These are phyloP conservation scores for Fomitopsis pinicola DNA, from an alignment of 1,284 basidiomycete genomes.

Conservation along the genomic window DNA sequence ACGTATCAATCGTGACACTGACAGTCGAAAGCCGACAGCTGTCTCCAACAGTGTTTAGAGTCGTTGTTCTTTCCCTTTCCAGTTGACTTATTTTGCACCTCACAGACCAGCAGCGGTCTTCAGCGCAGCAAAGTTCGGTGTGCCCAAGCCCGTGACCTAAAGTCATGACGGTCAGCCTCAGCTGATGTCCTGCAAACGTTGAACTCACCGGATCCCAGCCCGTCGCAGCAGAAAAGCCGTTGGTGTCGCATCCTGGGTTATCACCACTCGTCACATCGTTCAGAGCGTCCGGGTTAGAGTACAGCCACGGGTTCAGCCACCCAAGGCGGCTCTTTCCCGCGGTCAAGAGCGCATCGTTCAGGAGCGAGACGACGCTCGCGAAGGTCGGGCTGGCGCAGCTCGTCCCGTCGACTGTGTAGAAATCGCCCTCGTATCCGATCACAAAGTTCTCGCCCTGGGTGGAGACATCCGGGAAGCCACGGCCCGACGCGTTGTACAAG, in stretches of 20 bases:
- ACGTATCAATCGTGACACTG: too few relatives aligned
- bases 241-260: conserved; percentile 19
- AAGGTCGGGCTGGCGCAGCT: conserved; percentile 18
- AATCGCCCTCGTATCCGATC: conserved; percentile 22
- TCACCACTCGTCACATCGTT: conserved; percentile 9
- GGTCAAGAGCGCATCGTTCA: conserved; percentile 47
- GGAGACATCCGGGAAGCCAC: conserved; percentile 25
- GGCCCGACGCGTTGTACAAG: conserved; percentile 16
- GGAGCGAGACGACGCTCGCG: conserved; percentile 44
- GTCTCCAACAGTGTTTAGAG: too few relatives aligned
- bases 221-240: conserved; percentile 38
- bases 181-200: background rate
- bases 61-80: too few relatives aligned
- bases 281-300: conserved; percentile 4
- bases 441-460: conserved; percentile 25
- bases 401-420: conserved; percentile 45
- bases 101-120: conserved; percentile 1
- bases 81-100: background rate
- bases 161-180: background rate
- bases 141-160: conserved; percentile 22
- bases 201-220: conserved; percentile 53
- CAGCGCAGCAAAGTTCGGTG: conserved; percentile 20
- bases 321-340: conserved; percentile 41
- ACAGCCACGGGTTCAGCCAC: conserved; percentile 51
- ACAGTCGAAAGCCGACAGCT: too few relatives aligned